Conservation (phyloP, 2,329 filamentous ascomycete genomes). For the Neofusicoccum ribis region DNA sequence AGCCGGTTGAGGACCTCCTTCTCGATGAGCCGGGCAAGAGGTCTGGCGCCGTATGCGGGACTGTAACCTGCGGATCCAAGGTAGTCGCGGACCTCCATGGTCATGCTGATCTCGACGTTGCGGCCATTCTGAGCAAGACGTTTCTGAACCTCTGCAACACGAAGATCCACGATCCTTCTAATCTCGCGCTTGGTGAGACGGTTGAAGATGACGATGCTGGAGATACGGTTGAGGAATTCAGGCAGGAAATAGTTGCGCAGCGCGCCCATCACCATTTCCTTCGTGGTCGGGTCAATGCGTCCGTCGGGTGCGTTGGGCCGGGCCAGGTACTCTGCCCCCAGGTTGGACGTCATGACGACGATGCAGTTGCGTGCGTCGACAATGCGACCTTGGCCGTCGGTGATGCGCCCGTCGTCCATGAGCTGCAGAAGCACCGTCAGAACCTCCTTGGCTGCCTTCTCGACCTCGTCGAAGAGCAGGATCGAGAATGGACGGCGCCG, state of each 20-base stretch:
- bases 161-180: conserved; percentile 90
- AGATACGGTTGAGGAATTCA: conserved; percentile 98
- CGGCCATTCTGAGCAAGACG: conserved; percentile 82
- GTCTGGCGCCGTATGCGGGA: conserved; percentile 90
- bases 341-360: conserved; percentile 97
- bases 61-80: conserved; percentile 90
- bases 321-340: conserved; percentile 91
- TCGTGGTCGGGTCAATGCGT: conserved; percentile 79
- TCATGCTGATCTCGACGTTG: conserved; percentile 81
- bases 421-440: conserved; percentile 97
- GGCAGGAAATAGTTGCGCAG: conserved; percentile 96
- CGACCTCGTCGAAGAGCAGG: conserved; percentile 94
- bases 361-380: conserved; percentile 98
- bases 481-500: conserved; percentile 97
- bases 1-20: conserved; percentile 94
- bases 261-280: conserved; percentile 85
- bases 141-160: conserved; percentile 85
- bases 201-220: conserved; percentile 96
- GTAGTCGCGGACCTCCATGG: conserved; percentile 86
- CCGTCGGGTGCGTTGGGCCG: conserved; percentile 77
- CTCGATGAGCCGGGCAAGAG: conserved; percentile 86
- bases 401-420: conserved; percentile 98
- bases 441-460: conserved; percentile 98
- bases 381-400: conserved; percentile 92
- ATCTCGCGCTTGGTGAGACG: conserved; percentile 87